Evolutionary conservation across 1,284 basidiomycete genomes (phyloP).

Genomic region (Cutaneotrichosporon daszewskae): DNA sequence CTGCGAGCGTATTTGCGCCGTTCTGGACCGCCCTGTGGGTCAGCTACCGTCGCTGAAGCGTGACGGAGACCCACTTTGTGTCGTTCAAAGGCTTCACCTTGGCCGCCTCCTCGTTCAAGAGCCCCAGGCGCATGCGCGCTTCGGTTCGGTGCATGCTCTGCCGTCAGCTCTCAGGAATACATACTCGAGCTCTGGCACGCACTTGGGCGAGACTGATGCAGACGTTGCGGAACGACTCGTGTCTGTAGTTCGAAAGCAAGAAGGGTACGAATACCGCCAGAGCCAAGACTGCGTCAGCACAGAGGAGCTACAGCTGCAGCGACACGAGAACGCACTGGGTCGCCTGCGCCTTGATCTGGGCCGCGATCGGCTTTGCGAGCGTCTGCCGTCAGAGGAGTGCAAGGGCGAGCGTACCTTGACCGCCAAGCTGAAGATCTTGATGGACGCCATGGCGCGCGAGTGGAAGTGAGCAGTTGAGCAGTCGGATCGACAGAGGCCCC

Average conservation of each 20-base stretch:
- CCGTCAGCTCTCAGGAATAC: neutral
- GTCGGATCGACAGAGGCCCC: no score
- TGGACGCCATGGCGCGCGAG: slow-evolving; percentile 57
- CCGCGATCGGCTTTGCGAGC: slow-evolving; percentile 75
- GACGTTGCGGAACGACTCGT: slow-evolving; percentile 66
- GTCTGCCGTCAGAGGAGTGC: slow-evolving; percentile 54
- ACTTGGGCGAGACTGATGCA: slow-evolving; percentile 73
- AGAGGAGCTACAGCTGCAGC: neutral
- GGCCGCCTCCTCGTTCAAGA: slow-evolving; percentile 71
- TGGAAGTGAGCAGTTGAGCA: no score
- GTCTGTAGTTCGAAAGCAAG: slow-evolving; percentile 50
- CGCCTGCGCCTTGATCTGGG: slow-evolving; percentile 67
- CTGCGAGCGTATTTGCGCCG: slow-evolving; percentile 76
- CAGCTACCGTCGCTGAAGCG: neutral
- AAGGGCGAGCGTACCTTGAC: slow-evolving; percentile 57
- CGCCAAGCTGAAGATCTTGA: slow-evolving; percentile 61
- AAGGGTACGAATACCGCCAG: neutral
- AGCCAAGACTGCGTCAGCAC: neutral
- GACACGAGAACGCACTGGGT: slow-evolving; percentile 57
- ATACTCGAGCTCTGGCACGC: no score
- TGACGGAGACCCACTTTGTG: slow-evolving; percentile 56
- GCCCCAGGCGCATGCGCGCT: slow-evolving; percentile 66
- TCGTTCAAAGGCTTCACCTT: slow-evolving; percentile 77
- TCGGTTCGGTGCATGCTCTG: slow-evolving; percentile 68
- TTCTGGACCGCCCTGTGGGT: slow-evolving; percentile 71